phyloP scores from a whole-genome alignment of 2,329 filamentous ascomycete genomes.

The Davidsoniella eucalypti region DNA sequence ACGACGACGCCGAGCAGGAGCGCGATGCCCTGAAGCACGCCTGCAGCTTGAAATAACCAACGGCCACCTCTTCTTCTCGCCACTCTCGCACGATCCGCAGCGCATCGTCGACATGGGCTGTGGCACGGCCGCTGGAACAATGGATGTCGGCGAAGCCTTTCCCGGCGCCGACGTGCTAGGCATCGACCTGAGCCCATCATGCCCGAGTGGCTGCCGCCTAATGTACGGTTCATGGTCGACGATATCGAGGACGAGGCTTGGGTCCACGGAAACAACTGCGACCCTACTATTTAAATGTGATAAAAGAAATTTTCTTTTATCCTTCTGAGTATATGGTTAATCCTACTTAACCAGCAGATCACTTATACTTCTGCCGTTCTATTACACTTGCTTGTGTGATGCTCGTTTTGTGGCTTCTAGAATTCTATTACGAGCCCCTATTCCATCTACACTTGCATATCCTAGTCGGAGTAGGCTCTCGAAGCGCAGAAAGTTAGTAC shows the following conservation, averaged over 20 bases:
- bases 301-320: too few species aligned
- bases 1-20: slow-evolving; percentile 29
- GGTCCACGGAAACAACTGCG: slow-evolving; percentile 31
- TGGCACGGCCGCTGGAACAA: slow-evolving; percentile 36
- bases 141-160: slow-evolving; percentile 30
- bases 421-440: too few species aligned
- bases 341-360: too few species aligned
- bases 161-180: slow-evolving; percentile 26
- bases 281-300: too few species aligned
- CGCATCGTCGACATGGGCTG: slow-evolving; percentile 33
- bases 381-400: too few species aligned
- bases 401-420: too few species aligned
- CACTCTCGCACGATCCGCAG: slow-evolving; percentile 24
- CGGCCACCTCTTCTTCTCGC: slow-evolving; percentile 25
- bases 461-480: too few species aligned
- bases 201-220: slow-evolving; percentile 35
- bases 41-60: slow-evolving; percentile 28
- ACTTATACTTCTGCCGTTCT: too few species aligned
- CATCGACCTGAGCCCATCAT: slow-evolving; percentile 30
- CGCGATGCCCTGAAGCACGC: slow-evolving; percentile 30
- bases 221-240: slow-evolving; percentile 46
- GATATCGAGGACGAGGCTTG: slow-evolving; percentile 42
- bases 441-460: too few species aligned
- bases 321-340: too few species aligned
- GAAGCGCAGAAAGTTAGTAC: too few species aligned